A percentile compares a stretch with the other conserved stretches of the same genome.
phyloP scores from a whole-genome alignment of 257 asterid genomes.

The Catharanthus roseus region DNA sequence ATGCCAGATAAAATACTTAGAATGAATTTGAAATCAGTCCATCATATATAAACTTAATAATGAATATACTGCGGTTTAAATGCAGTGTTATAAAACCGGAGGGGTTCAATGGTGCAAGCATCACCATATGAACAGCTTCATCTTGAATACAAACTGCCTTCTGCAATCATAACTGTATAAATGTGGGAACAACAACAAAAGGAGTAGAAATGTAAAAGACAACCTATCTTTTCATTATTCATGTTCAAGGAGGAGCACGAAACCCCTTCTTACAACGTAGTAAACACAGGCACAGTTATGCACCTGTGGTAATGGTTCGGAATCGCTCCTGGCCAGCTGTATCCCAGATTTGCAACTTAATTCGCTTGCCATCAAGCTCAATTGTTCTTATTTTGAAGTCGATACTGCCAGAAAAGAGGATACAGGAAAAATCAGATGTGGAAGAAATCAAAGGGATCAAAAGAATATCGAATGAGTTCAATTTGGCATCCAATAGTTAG shows the following conservation, averaged over 20 bases:
- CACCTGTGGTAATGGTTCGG: slow-evolving; percentile 77
- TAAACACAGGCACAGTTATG: slow-evolving; percentile 9
- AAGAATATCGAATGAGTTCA: background rate
- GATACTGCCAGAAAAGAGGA: slow-evolving; percentile 36
- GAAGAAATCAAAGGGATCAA: background rate
- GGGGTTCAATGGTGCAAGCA: background rate
- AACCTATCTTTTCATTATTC: background rate
- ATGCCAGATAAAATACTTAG: background rate
- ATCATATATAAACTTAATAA: background rate
- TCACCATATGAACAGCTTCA: background rate
- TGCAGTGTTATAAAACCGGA: background rate
- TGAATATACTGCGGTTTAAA: background rate
- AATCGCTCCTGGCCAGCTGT: slow-evolving; percentile 91
- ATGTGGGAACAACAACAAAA: background rate
- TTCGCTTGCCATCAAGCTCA: slow-evolving; percentile 65
- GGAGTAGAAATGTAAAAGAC: background rate
- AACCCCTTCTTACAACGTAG: background rate
- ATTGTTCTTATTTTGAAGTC: slow-evolving; percentile 83
- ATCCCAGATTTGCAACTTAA: slow-evolving; percentile 79
- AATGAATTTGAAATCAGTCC: background rate
- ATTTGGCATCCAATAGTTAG: background rate
- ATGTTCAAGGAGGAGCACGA: background rate
- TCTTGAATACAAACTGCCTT: background rate
- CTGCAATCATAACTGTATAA: background rate
- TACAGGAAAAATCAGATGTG: background rate